phyloP scores from a whole-genome alignment of 768 basidiomycete species.

The Pleurotus sapidus region DNA sequence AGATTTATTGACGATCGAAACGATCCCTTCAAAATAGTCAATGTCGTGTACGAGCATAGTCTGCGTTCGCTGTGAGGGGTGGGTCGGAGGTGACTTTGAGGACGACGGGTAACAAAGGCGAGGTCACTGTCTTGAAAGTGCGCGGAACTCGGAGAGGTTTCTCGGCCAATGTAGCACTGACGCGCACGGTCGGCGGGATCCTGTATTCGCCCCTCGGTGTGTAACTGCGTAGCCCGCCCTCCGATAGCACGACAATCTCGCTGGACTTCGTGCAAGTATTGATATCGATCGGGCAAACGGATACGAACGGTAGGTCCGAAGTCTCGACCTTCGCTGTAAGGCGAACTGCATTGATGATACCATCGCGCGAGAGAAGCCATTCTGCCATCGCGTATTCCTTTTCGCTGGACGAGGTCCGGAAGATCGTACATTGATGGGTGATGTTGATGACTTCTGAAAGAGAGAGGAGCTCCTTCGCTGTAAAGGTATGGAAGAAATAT shows the following conservation, averaged over 20 bases:
- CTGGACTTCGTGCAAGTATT: constrained; percentile 31
- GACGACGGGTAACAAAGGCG: constrained; percentile 27
- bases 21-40: constrained; percentile 30
- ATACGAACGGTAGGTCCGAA: constrained; percentile 29
- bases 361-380: constrained; percentile 33
- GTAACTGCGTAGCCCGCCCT: constrained; percentile 36
- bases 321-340: constrained; percentile 33
- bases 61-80: constrained; percentile 31
- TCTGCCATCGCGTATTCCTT: constrained; percentile 37
- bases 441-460: constrained; percentile 28
- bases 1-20: constrained; percentile 37
- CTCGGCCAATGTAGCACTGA: constrained; percentile 30
- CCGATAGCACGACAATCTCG: constrained; percentile 28
- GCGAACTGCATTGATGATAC: constrained; percentile 32
- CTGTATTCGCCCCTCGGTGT: constrained; percentile 27
- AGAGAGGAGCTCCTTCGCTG: constrained; percentile 29
- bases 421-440: constrained; percentile 32
- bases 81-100: constrained; percentile 33
- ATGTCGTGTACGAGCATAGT: constrained; percentile 17
- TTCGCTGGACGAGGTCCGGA: constrained; percentile 27
- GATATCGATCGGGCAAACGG: constrained; percentile 35
- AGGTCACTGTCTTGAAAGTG: constrained; percentile 34
- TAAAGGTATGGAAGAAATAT: constrained; percentile 37
- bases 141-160: constrained; percentile 25
- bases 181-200: constrained; percentile 28